Conservation (phyloP, 208 protist genomes). For the Leishmania arabica region DNA sequence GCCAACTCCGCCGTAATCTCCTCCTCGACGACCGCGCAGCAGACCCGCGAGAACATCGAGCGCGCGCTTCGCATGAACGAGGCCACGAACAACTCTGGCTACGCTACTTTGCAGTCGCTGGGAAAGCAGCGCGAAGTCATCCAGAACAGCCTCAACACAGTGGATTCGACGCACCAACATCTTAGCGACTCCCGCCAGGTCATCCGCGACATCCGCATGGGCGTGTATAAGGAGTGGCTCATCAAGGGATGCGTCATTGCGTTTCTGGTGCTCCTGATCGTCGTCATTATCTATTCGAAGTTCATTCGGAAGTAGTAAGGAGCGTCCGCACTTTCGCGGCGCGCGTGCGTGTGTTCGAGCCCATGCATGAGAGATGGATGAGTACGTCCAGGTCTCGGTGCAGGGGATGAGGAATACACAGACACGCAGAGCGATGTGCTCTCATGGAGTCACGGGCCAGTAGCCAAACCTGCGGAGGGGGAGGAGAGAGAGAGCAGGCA, state of each 20-base stretch:
- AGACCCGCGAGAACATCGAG: slow-evolving; percentile 63
- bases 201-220: slow-evolving; percentile 70
- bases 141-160: slow-evolving; percentile 50
- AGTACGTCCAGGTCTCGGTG: background rate
- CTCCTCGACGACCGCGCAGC: slow-evolving; percentile 25
- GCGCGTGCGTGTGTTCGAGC: background rate
- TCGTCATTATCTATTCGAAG: slow-evolving; percentile 69
- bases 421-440: background rate
- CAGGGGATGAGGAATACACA: background rate
- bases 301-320: slow-evolving; percentile 44
- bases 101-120: slow-evolving; percentile 66
- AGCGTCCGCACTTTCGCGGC: background rate
- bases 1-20: slow-evolving; percentile 1
- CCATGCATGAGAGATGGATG: background rate
- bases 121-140: slow-evolving; percentile 76
- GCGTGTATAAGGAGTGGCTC: slow-evolving; percentile 80
- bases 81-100: slow-evolving; percentile 64
- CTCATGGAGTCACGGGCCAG: background rate
- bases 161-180: slow-evolving; percentile 52
- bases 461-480: background rate
- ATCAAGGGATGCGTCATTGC: slow-evolving; percentile 61
- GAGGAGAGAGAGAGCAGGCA: background rate
- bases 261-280: slow-evolving; percentile 50
- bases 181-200: slow-evolving; percentile 52
- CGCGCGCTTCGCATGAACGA: slow-evolving; percentile 67